Conservation (phyloP, 805 yeast genomes). For the Schizosaccharomyces cryophilus region DNA sequence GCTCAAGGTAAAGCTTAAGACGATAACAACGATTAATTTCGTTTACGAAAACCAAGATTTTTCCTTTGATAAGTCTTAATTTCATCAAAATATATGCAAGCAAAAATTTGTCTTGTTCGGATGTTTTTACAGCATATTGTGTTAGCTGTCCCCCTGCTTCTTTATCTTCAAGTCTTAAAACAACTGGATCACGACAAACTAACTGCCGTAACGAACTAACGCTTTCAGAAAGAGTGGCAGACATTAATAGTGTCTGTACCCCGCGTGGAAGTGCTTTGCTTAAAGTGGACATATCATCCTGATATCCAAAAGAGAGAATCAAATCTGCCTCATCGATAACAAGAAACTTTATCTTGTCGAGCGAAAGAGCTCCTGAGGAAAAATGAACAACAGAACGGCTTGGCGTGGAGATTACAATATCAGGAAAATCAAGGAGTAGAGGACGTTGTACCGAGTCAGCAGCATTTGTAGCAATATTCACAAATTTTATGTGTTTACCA, state of each 20-base stretch:
- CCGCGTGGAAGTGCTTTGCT: conserved; percentile 45
- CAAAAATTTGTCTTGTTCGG: conserved; percentile 77
- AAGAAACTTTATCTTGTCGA: conserved; percentile 36
- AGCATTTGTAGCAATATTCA: conserved; percentile 43
- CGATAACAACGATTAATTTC: conserved; percentile 89
- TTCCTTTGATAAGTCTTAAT: conserved; percentile 67
- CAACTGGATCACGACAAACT: conserved; percentile 51
- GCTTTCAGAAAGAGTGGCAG: conserved; percentile 82
- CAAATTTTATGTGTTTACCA: conserved; percentile 33
- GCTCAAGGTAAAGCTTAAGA: conserved; percentile 70
- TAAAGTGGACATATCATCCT: conserved; percentile 53
- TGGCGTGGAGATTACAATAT: conserved; percentile 69
- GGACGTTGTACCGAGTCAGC: conserved; percentile 49
- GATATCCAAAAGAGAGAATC: conserved; percentile 69
- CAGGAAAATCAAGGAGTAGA: conserved; percentile 49
- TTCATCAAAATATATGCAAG: conserved; percentile 80
- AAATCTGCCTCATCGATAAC: conserved; percentile 92
- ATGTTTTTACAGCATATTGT: conserved; percentile 68
- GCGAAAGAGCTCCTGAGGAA: conserved; percentile 22
- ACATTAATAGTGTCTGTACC: conserved; percentile 78
- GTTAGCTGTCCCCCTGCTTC: conserved; percentile 29
- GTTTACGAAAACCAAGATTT: conserved; percentile 73
- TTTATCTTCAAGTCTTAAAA: conserved; percentile 40
- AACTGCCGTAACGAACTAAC: conserved; percentile 47
- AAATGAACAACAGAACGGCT: conserved; percentile 35